phyloP scores from a whole-genome alignment of 2,329 filamentous ascomycete genomes.

The Claviceps monticola region DNA sequence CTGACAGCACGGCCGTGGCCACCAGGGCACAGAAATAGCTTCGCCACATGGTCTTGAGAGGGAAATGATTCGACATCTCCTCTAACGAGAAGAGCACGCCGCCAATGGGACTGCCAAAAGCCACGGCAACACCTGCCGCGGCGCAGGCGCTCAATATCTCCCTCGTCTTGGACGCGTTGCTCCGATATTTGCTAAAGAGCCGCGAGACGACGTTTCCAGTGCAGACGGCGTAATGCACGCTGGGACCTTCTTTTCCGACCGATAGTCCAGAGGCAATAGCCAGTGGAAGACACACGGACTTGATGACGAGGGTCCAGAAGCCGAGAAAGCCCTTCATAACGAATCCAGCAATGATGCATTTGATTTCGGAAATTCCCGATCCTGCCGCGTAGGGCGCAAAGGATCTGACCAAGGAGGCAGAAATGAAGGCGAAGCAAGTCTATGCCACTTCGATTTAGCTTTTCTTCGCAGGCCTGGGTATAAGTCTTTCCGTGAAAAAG shows the following conservation, averaged over 20 bases:
- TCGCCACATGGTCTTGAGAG: conserved; percentile 92
- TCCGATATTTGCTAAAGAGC: conserved; percentile 82
- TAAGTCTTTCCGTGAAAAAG: not conserved
- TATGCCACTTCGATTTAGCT: conserved; percentile 16
- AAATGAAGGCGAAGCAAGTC: conserved; percentile 67
- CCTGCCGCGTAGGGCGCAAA: conserved; percentile 95
- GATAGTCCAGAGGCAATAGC: conserved; percentile 89
- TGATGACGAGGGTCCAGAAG: conserved; percentile 83
- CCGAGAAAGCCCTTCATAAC: conserved; percentile 98
- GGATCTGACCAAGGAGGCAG: conserved; percentile 72
- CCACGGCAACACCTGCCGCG: conserved; percentile 87
- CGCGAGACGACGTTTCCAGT: conserved; percentile 93
- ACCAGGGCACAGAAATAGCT: conserved; percentile 97
- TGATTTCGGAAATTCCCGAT: conserved; percentile 96
- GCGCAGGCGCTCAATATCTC: conserved; percentile 93
- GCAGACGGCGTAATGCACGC: conserved; percentile 97
- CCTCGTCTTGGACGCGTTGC: conserved; percentile 84
- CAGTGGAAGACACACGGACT: conserved; percentile 78
- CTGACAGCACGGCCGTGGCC: conserved; percentile 79
- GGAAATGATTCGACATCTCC: conserved; percentile 95
- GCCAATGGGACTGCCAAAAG: conserved; percentile 93
- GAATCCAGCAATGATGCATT: conserved; percentile 96
- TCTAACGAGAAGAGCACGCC: conserved; percentile 93
- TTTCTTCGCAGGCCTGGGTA: not conserved
- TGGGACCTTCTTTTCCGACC: conserved; percentile 93